phyloP scores from a whole-genome alignment of 352 stramenopile genomes.

The Lagenidium giganteum region DNA sequence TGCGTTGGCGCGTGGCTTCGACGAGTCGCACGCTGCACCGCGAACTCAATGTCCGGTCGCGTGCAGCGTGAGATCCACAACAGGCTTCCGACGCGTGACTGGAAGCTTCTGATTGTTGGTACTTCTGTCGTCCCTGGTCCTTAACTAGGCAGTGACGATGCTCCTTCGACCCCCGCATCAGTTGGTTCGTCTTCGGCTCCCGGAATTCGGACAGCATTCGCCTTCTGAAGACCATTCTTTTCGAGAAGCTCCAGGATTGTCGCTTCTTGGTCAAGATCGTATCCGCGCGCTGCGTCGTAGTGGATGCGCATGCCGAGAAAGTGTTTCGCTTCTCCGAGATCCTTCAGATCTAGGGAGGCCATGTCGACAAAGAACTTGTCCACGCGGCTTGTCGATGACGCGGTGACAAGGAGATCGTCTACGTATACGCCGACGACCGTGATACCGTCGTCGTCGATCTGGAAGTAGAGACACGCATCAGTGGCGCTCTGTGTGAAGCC shows the following conservation, averaged over 20 bases:
- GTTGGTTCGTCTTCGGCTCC: slow-evolving; percentile 3
- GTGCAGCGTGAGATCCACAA: slow-evolving; percentile 22
- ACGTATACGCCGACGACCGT: slow-evolving; percentile 18
- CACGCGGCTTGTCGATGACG: not conserved
- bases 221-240: slow-evolving; percentile 13
- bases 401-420: slow-evolving; percentile 25
- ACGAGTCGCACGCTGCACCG: slow-evolving; percentile 15
- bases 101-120: slow-evolving; percentile 19
- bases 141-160: slow-evolving; percentile 3
- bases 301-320: slow-evolving; percentile 23
- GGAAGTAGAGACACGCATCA: slow-evolving; percentile 24
- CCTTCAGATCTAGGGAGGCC: slow-evolving; percentile 16
- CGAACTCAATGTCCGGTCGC: slow-evolving; percentile 13
- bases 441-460: not conserved
- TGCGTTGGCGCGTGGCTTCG: slow-evolving; percentile 7
- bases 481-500: slow-evolving; percentile 17
- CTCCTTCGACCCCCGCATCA: not conserved
- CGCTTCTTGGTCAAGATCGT: slow-evolving; percentile 16
- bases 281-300: slow-evolving; percentile 5
- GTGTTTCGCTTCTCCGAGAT: slow-evolving; percentile 15
- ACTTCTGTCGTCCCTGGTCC: slow-evolving; percentile 1
- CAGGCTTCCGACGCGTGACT: slow-evolving; percentile 26
- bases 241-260: slow-evolving; percentile 16
- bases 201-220: slow-evolving; percentile 10
- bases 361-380: slow-evolving; percentile 16